phyloP scores from a whole-genome alignment of 768 basidiomycete genomes.

The Kwoniella dendrophila region DNA sequence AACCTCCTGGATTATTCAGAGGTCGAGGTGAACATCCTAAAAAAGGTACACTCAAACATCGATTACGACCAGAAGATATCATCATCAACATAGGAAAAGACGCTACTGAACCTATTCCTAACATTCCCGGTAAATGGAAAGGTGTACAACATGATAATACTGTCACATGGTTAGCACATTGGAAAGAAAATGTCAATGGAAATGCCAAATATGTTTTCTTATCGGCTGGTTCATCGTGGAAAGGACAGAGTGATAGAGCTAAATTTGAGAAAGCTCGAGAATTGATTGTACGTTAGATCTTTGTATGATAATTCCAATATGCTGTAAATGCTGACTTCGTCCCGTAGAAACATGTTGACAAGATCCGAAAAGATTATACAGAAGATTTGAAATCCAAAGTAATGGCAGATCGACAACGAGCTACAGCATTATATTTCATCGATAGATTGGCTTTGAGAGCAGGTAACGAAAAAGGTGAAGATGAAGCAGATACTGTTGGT shows the following conservation, averaged over 20 bases:
- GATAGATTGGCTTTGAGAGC: slow-evolving; percentile 95
- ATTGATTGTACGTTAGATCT: slow-evolving; percentile 69
- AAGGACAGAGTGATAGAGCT: slow-evolving; percentile 95
- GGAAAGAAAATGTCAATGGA: slow-evolving; percentile 97
- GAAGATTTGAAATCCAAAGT: slow-evolving; percentile 82
- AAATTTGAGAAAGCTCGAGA: slow-evolving; percentile 99
- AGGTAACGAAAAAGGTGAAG: slow-evolving; percentile 99
- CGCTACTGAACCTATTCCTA: slow-evolving; percentile 76
- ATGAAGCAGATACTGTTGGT: slow-evolving; percentile 98
- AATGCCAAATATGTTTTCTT: slow-evolving; percentile 97
- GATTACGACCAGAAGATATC: slow-evolving; percentile 92
- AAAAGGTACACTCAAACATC: slow-evolving; percentile 89
- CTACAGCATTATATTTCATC: slow-evolving; percentile 99
- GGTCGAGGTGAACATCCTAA: slow-evolving; percentile 98
- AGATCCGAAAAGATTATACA: slow-evolving; percentile 85
- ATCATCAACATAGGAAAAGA: slow-evolving; percentile 87
- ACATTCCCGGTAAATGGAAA: slow-evolving; percentile 91
- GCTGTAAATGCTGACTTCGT: slow-evolving; percentile 1
- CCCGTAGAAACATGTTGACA: slow-evolving; percentile 79
- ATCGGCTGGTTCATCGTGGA: slow-evolving; percentile 94
- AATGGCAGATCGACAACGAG: slow-evolving; percentile 92
- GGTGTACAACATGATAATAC: slow-evolving; percentile 79
- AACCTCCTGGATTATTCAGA: slow-evolving; percentile 97
- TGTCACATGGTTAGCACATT: slow-evolving; percentile 97
- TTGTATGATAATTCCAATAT: slow-evolving; percentile 2